Conservation (phyloP, 306 rosid species). For the Malus asiatica region DNA sequence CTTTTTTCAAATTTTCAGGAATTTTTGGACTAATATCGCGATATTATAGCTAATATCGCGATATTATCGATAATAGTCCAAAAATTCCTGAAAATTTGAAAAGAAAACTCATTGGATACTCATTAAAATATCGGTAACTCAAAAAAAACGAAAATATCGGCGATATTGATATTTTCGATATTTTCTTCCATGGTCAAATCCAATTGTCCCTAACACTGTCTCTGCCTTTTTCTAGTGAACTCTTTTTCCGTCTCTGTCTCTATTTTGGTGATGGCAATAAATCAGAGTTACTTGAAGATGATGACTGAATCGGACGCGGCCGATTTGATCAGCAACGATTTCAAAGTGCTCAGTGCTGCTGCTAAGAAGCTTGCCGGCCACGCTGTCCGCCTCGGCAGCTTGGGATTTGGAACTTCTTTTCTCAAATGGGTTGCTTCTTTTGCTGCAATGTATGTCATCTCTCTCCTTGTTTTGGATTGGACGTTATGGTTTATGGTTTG, state of each 20-base stretch:
- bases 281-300: conserved; percentile 31
- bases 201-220: not conserved
- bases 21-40: too few species aligned
- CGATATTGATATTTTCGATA: too few species aligned
- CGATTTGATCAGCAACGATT: conserved; percentile 46
- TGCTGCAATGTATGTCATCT: conserved; percentile 58
- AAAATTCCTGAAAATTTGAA: too few species aligned
- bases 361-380: conserved; percentile 49
- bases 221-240: not conserved
- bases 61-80: too few species aligned
- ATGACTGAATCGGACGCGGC: conserved; percentile 29
- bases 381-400: conserved; percentile 44
- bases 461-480: not conserved
- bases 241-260: not conserved
- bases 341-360: conserved; percentile 44
- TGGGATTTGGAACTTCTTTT: conserved; percentile 55
- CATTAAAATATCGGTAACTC: too few species aligned
- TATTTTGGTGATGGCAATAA: conserved; percentile 11
- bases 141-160: too few species aligned
- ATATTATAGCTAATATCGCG: too few species aligned
- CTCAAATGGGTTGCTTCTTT: conserved; percentile 63
- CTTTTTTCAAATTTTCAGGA: too few species aligned
- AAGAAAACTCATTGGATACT: too few species aligned
- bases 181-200: too few species aligned
- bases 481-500: not conserved